phyloP scores from a whole-genome alignment of 2,329 filamentous ascomycete genomes.

The Venturia nashicola region DNA sequence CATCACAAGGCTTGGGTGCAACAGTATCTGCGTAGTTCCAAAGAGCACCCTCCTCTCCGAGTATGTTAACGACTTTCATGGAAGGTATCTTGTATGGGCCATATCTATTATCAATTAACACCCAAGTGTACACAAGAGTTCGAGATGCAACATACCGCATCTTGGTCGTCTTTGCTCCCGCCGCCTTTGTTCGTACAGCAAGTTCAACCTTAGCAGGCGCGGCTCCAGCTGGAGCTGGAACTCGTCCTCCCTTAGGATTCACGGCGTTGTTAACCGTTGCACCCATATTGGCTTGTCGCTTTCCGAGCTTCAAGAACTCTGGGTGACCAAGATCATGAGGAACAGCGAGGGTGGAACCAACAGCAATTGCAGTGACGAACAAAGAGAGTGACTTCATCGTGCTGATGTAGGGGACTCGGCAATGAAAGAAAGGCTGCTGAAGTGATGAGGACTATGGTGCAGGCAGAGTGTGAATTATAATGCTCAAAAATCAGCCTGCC shows the following conservation, averaged over 20 bases:
- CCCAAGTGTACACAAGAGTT: neutral
- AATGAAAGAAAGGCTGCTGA: too few relatives aligned
- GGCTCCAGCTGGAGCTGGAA: slow-evolving; percentile 2
- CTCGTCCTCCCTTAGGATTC: neutral
- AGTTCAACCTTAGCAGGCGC: neutral
- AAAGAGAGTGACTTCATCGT: neutral
- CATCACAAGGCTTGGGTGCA: slow-evolving; percentile 3
- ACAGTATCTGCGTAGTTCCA: slow-evolving; percentile 8
- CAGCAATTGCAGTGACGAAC: neutral
- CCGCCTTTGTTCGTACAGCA: neutral
- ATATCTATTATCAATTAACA: slow-evolving; percentile 4
- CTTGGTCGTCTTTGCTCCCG: neutral
- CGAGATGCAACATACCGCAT: neutral
- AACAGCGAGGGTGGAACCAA: neutral
- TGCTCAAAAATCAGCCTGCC: neutral
- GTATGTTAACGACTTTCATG: slow-evolving; percentile 2
- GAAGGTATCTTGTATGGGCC: slow-evolving; percentile 9
- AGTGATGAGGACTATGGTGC: too few relatives aligned
- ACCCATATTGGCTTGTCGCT: neutral
- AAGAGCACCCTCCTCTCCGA: slow-evolving; percentile 6
- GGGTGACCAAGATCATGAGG: neutral
- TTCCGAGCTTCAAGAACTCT: neutral
- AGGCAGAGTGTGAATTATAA: neutral
- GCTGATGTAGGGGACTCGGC: neutral
- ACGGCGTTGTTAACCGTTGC: neutral